Base-by-base conservation (phyloP, 2,329 filamentous ascomycete genomes). In the Aureobasidium sp. region DNA sequence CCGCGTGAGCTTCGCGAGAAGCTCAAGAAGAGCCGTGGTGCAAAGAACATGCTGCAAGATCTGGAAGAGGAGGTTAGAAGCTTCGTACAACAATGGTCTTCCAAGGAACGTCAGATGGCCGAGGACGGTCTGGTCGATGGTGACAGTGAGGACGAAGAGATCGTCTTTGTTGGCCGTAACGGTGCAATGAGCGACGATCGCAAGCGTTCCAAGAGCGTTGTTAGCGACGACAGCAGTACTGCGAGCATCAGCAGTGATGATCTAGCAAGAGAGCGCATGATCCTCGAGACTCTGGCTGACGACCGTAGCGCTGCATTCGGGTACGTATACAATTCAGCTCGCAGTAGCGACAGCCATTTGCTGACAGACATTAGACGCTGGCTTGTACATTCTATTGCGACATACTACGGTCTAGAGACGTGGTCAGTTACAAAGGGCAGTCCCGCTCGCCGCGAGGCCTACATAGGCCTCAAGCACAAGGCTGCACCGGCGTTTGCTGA, bases 351-450 rank as follows among this genome's bases (percentile, higher is more conserved):
- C 22, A 20, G n/a, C 14, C 12, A 5, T 31, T 62, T 12, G 25
- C 60, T 62, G 25, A 62, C 60, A 48, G 7, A n/a, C 3, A 56
- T 34, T 64, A 93, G 89, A 67, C 89, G 93, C 66, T 97, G 92
- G 89, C 84, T 97, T 60, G 90, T 95, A 1, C 92, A 97, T 75
- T 89, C 90, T 63, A 92, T 97, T 66, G 93, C 90, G 11, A 85
- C 88, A 44, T 97, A 97, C 74, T 97, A 97, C 72, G 92, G 91
- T 48, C 82, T 97, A 62, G 84, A 86, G 64, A 96, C 92, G 22
- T 91, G 87, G 78, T 92, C 89, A 5, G 84, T 93, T 64, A 88
- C 88, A 0, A 82, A 87, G 1, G 86, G 86, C 36, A 81, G 85
- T 66, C 87, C 90, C 2, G 83, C 86, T 15, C 83, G 87, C 58